These are phyloP conservation scores for Lentinus brumalis DNA, from an alignment of 768 basidiomycete genomes.

Conservation along the genomic window DNA sequence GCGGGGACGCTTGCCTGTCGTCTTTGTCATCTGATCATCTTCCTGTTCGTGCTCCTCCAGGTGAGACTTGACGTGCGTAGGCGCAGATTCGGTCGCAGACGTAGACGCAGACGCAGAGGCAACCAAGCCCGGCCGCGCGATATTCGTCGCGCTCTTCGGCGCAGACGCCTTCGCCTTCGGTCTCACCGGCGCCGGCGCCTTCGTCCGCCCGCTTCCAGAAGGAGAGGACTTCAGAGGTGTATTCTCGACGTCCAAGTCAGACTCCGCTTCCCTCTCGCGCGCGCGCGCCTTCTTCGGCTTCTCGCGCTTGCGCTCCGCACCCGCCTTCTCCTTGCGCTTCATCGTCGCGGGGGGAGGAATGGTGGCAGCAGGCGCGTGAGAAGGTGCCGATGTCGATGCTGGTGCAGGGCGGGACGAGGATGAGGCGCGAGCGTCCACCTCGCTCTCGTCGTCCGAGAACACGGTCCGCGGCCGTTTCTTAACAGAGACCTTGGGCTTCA, in stretches of 20 bases:
- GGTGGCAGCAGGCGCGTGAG: too few relatives aligned
- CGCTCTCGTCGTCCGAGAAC: constrained; percentile 21
- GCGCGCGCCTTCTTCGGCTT: constrained; percentile 1
- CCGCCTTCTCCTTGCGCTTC: not conserved
- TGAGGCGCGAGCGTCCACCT: not conserved
- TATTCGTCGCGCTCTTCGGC: not conserved
- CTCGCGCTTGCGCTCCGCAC: constrained; percentile 3
- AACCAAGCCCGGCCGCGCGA: not conserved
- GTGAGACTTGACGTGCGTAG: constrained; percentile 5
- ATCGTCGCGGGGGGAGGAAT: not conserved
- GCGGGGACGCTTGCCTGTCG: too few relatives aligned
- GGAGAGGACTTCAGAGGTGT: not conserved
- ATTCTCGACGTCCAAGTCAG: constrained; percentile 13
- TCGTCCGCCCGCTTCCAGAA: not conserved
- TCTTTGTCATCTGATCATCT: not conserved
- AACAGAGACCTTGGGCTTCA: not conserved
- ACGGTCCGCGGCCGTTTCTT: constrained; percentile 17
- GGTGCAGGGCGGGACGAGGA: not conserved
- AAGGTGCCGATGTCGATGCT: too few relatives aligned
- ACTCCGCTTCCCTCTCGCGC: not conserved
- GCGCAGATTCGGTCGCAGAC: not conserved
- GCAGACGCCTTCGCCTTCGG: not conserved
- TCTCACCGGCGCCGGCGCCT: not conserved
- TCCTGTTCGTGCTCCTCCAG: too few relatives aligned
- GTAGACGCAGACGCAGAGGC: not conserved